Conservation (phyloP, 495 filamentous ascomycete genomes). For the Sabuloglossum arenarium region DNA sequence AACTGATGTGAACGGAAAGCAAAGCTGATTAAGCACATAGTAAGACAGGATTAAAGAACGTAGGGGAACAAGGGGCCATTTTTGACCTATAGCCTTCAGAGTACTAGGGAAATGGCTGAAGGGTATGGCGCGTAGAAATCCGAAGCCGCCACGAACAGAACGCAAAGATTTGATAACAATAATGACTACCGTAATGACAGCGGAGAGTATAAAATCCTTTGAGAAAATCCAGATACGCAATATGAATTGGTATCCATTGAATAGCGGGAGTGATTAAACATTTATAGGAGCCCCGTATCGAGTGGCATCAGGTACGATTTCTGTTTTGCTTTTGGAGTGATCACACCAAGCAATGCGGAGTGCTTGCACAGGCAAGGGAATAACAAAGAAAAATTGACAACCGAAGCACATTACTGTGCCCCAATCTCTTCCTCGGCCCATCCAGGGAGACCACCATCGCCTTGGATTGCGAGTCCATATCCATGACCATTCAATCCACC, state of each 20-base stretch:
- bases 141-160: background rate
- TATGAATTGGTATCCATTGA: background rate
- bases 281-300: background rate
- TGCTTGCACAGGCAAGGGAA: background rate
- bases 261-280: background rate
- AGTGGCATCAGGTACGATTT: background rate
- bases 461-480: conserved; percentile 41
- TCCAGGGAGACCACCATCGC: conserved; percentile 39
- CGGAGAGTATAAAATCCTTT: background rate
- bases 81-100: too few relatives aligned
- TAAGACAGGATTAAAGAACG: background rate
- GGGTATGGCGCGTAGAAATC: background rate
- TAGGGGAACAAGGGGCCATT: too few relatives aligned
- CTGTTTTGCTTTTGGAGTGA: too few relatives aligned
- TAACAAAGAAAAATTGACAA: background rate
- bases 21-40: background rate
- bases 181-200: background rate
- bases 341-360: background rate
- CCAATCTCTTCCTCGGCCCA: conserved; percentile 45
- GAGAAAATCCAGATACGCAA: background rate
- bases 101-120: background rate
- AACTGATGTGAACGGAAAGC: background rate
- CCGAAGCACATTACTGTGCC: conserved; percentile 22
- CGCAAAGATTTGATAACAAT: background rate
- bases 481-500: conserved; percentile 35